Evolutionary conservation across 2,329 filamentous ascomycete species (phyloP), one percentile per base, ranked within the genome.

Genomic region (Alternaria angustiovoidea): DNA sequence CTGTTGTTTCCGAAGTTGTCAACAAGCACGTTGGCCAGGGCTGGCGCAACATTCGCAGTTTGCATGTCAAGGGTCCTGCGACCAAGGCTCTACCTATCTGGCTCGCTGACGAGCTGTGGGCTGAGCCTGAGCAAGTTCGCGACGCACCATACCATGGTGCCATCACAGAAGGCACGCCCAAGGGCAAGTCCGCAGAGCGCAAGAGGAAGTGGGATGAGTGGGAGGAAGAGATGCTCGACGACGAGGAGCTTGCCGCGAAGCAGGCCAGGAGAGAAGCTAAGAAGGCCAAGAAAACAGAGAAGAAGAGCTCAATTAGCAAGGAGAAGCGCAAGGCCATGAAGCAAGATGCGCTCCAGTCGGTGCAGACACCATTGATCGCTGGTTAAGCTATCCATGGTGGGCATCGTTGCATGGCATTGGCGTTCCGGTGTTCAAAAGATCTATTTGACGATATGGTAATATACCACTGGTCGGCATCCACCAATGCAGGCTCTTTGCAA

Each of bases 61-160:
- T 99, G 63, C 93, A 96, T 79, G 85, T 99, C 83, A 99, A 98
- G 85, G 92, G 93, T 3, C 90, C 92, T 28, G 89, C 92, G 74
- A 97, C 94, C 5, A 90, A 89, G 62, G 91, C 94, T 8, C 85
- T 99, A 73, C 95, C 95, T n/a, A 89, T 99, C 75, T 99, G 93
- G 92, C 82, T 97, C 75, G 91, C 94, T 5, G 90, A 93, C 69
- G 93, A 97, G 84, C 84, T 99, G 65, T 99, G 95, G 93, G 80
- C 90, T 16, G 91, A 95, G 66, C 87, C 90, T 61, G 85, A 88
- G 62, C 89, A 92, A 73, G 88, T 97, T 7, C 82, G 95, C 43
- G 81, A 83, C 6, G 82, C 86, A 65, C 80, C 79, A 32, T 78
- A 73, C 53, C 68, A 73, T 51, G 71, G 72, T 11, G 62, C 66